These are phyloP conservation scores for Rhizophora apiculata DNA, from an alignment of 345 rosid genomes.

Conservation along the genomic window DNA sequence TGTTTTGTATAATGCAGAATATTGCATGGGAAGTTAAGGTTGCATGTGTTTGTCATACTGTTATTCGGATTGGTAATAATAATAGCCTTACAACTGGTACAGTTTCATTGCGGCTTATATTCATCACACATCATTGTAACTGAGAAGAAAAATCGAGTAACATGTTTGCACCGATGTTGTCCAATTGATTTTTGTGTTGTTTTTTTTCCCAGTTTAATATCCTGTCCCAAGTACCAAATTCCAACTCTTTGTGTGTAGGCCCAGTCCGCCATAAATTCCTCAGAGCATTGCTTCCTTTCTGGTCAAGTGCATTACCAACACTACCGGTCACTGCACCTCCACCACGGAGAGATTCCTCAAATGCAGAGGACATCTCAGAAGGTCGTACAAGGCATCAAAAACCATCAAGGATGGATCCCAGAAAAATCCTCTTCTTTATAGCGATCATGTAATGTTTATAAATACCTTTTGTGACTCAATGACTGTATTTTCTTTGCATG, in stretches of 20 bases:
- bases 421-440: conserved; percentile 79
- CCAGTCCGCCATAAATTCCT: conserved; percentile 85
- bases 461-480: not conserved
- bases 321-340: conserved; percentile 95
- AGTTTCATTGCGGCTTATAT: not conserved
- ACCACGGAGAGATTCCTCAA: conserved; percentile 63
- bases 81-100: not conserved
- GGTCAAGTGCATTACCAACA: conserved; percentile 96
- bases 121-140: not conserved
- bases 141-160: too few relatives aligned
- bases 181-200: not conserved
- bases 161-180: too few relatives aligned
- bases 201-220: not conserved
- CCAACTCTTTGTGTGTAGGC: conserved; percentile 41
- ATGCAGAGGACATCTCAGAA: conserved; percentile 63
- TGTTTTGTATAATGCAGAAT: not conserved
- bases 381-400: conserved; percentile 63
- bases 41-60: not conserved
- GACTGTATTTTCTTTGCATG: too few relatives aligned
- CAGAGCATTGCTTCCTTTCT: conserved; percentile 90
- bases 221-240: conserved; percentile 8
- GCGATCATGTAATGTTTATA: conserved; percentile 70
- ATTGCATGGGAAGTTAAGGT: not conserved
- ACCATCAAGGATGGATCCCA: conserved; percentile 78
- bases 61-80: not conserved